phyloP scores from a whole-genome alignment of 2,329 filamentous ascomycete species.

The Byssochlamys sp. region DNA sequence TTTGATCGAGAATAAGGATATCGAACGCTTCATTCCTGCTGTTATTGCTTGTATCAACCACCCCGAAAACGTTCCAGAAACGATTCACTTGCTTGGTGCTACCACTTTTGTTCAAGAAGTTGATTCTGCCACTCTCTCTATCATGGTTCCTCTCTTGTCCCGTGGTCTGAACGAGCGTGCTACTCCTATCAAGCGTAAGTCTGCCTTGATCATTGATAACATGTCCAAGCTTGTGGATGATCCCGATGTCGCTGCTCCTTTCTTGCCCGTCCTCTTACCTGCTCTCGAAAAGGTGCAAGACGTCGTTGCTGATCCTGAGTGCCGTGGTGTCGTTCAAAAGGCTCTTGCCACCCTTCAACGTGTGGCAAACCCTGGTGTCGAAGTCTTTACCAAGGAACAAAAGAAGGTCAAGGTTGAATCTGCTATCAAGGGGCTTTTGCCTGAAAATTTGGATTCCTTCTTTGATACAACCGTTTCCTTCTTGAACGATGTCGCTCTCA shows the following conservation, averaged over 20 bases:
- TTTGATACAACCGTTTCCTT: too few species aligned
- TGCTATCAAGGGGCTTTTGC: too few species aligned
- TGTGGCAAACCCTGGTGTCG: too few species aligned
- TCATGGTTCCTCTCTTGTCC: constrained; percentile 98
- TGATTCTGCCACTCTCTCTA: constrained; percentile 91
- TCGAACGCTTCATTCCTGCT: constrained; percentile 98
- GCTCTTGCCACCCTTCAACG: too few species aligned
- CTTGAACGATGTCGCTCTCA: too few species aligned
- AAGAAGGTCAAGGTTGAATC: too few species aligned
- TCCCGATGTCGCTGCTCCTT: constrained; percentile 94
- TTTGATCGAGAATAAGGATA: constrained; percentile 99
- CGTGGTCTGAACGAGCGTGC: constrained; percentile 98
- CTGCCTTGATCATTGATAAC: constrained; percentile 99
- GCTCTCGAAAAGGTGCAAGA: constrained; percentile 92
- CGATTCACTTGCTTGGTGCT: constrained; percentile 94
- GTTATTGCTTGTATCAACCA: constrained; percentile 99
- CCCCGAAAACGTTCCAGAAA: constrained; percentile 98
- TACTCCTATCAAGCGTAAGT: constrained; percentile 98
- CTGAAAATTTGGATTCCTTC: too few species aligned
- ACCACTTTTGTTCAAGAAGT: constrained; percentile 99
- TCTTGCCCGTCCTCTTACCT: constrained; percentile 99
- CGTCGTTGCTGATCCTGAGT: constrained; percentile 92
- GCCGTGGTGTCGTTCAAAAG: constrained; percentile 96
- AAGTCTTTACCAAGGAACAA: too few species aligned
- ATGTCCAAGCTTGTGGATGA: constrained; percentile 99